Evolutionary conservation across 2,329 filamentous ascomycete genomes (phyloP).

Genomic region (Monosporascus sp.): DNA sequence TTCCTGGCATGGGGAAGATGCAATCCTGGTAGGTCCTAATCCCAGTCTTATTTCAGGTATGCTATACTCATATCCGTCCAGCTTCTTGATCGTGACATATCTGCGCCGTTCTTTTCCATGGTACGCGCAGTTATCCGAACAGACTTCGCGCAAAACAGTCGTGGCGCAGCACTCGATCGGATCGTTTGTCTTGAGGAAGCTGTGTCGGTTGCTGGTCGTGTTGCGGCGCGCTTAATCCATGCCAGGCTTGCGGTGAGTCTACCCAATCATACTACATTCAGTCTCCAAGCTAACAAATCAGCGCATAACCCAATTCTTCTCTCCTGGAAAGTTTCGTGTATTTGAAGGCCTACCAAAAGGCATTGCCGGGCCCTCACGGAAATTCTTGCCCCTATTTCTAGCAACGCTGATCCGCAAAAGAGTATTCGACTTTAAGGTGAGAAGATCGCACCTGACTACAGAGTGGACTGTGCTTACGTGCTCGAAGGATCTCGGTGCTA

Average conservation of each 20-base stretch:
- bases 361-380: conserved; percentile 36
- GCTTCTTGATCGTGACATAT: conserved; percentile 45
- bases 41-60: neutral
- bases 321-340: conserved; percentile 41
- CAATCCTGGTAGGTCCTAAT: conserved; percentile 30
- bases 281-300: conserved; percentile 20
- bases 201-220: conserved; percentile 39
- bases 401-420: conserved; percentile 42
- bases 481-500: conserved; percentile 35
- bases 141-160: conserved; percentile 13
- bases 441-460: conserved; percentile 3
- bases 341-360: conserved; percentile 39
- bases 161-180: conserved; percentile 19
- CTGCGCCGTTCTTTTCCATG: conserved; percentile 43
- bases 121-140: conserved; percentile 33
- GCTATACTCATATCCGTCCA: conserved; percentile 12
- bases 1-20: conserved; percentile 41
- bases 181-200: conserved; percentile 38
- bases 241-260: conserved; percentile 36
- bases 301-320: conserved; percentile 41
- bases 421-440: conserved; percentile 39
- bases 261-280: conserved; percentile 5
- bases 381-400: conserved; percentile 46
- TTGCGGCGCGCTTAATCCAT: conserved; percentile 40
- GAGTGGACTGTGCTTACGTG: conserved; percentile 7